phyloP scores from a whole-genome alignment of 106 monocot species.

The Platanthera guangdongensis region DNA sequence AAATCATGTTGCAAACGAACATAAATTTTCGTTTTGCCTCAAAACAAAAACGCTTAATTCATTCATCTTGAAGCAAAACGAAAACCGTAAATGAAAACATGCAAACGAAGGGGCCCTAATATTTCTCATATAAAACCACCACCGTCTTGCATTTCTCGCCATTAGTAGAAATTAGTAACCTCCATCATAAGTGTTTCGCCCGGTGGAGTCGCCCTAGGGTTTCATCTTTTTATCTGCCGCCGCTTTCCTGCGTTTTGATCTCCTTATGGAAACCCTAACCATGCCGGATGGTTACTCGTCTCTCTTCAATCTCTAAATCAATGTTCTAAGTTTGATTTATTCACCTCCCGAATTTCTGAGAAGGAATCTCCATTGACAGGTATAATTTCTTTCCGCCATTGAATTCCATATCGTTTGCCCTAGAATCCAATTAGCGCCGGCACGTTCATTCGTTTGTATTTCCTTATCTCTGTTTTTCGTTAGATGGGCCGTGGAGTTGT shows the following conservation, averaged over 20 bases:
- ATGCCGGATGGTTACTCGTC: not conserved
- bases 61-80: no score
- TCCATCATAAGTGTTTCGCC: no score
- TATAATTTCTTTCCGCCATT: not conserved
- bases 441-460: not conserved
- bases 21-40: no score
- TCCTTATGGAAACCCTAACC: not conserved
- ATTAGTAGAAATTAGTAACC: no score
- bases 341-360: not conserved
- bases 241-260: not conserved
- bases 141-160: no score
- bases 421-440: not conserved
- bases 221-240: no score
- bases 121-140: no score
- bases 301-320: not conserved
- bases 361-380: not conserved
- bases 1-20: no score
- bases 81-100: no score
- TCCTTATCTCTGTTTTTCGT: not conserved
- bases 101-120: no score
- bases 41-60: no score
- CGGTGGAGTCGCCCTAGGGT: no score
- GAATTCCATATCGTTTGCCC: not conserved
- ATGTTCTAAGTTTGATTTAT: not conserved
- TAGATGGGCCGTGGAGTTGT: slow-evolving; percentile 36